Conservation (phyloP, 495 filamentous ascomycete species). For the Pseudoneurospora amorphoporcata region DNA sequence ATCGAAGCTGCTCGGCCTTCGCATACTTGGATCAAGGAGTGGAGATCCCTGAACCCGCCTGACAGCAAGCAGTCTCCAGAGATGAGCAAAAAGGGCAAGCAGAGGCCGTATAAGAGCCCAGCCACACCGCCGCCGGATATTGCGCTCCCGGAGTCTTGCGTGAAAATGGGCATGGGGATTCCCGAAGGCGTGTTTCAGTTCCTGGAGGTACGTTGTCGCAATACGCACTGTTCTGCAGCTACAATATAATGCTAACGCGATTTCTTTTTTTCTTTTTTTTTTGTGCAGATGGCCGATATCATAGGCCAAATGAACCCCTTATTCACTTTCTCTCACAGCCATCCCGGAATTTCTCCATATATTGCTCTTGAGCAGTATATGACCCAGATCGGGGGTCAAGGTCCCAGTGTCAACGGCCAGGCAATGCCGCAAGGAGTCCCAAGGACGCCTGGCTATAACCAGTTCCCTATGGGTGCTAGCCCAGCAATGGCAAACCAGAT, state of each 20-base stretch:
- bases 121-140: constrained; percentile 42
- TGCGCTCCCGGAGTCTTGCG: constrained; percentile 51
- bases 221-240: neutral
- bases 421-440: constrained; percentile 28
- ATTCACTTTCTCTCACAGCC: constrained; percentile 48
- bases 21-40: constrained; percentile 47
- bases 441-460: constrained; percentile 37
- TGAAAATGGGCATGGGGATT: constrained; percentile 50
- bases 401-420: constrained; percentile 32
- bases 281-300: constrained; percentile 56
- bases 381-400: constrained; percentile 23
- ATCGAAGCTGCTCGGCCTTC: constrained; percentile 43
- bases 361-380: constrained; percentile 54
- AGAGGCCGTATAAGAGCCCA: constrained; percentile 37
- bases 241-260: neutral
- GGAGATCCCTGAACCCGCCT: constrained; percentile 38
- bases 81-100: constrained; percentile 59
- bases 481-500: constrained; percentile 44
- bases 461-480: constrained; percentile 44
- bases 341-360: constrained; percentile 48
- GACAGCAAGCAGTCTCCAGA: constrained; percentile 64
- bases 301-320: constrained; percentile 64
- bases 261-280: too few species aligned
- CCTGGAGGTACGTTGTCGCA: constrained; percentile 47
- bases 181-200: constrained; percentile 52